Conservation (phyloP, 129 eudicot genomes). For the Helianthus tuberosus region DNA sequence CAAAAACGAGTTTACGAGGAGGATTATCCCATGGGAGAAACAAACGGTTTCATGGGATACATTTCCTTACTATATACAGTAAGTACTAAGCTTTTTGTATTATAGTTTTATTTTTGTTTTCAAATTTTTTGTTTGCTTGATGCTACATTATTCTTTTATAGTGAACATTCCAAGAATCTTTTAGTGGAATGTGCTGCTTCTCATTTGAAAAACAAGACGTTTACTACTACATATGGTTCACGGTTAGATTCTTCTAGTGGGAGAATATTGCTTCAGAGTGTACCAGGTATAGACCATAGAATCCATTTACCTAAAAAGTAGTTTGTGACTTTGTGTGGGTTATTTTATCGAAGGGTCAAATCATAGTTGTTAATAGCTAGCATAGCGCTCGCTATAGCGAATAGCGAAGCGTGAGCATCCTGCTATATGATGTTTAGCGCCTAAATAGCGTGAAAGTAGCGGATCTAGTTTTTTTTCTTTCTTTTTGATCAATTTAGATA, state of each 20-base stretch:
- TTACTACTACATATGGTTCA: conserved; percentile 66
- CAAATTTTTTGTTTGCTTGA: conserved; percentile 1
- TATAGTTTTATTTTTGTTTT: conserved; percentile 1
- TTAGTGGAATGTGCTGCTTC: conserved; percentile 88
- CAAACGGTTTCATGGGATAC: conserved; percentile 87
- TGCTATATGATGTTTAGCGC: too few relatives aligned
- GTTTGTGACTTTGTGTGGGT: neutral
- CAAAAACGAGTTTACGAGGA: conserved; percentile 76
- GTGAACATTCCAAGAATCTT: conserved; percentile 74
- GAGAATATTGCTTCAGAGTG: conserved; percentile 89
- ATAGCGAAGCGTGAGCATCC: too few relatives aligned
- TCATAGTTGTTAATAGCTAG: too few relatives aligned
- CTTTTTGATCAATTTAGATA: too few relatives aligned
- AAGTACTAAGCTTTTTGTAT: conserved; percentile 41
- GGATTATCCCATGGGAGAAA: conserved; percentile 93
- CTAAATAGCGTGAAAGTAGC: too few relatives aligned
- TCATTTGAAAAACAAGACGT: conserved; percentile 72
- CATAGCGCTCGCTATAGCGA: too few relatives aligned
- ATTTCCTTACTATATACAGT: conserved; percentile 88
- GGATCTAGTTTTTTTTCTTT: too few relatives aligned
- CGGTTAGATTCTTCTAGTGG: conserved; percentile 82
- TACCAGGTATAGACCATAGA: conserved; percentile 65
- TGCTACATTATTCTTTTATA: conserved; percentile 34
- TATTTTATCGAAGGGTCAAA: neutral
- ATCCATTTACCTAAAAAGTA: neutral